These are phyloP conservation scores for Fusarium siculi DNA, from an alignment of 2,329 filamentous ascomycete genomes.

Conservation along the genomic window DNA sequence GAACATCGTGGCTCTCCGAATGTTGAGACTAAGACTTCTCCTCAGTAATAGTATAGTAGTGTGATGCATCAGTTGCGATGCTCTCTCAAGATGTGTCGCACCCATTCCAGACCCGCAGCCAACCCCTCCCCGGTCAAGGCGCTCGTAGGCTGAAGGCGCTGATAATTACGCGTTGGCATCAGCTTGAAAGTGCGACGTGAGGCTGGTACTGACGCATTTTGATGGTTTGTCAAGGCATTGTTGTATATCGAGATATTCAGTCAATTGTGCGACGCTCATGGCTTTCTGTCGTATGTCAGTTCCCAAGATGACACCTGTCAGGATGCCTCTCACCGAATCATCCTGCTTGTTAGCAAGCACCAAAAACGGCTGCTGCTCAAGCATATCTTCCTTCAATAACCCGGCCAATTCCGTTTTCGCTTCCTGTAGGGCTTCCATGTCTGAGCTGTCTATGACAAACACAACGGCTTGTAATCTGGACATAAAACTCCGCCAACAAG, in stretches of 20 bases:
- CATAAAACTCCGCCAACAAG: conserved; percentile 5
- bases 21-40: fast-evolving
- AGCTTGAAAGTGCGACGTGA: fast-evolving
- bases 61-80: fast-evolving
- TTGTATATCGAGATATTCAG: neutral
- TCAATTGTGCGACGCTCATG: neutral
- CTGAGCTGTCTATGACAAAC: conserved; percentile 2
- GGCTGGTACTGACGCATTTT: neutral
- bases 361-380: neutral
- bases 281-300: neutral
- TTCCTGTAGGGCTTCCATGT: neutral
- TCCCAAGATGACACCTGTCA: too few species aligned
- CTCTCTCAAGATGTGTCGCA: neutral
- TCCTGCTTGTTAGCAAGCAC: conserved; percentile 24
- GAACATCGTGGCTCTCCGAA: neutral
- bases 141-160: neutral
- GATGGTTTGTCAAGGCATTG: neutral
- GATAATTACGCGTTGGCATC: neutral
- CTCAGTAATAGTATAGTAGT: fast-evolving
- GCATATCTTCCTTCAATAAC: neutral
- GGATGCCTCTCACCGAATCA: neutral
- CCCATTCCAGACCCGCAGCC: neutral
- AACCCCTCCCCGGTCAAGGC: neutral
- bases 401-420: neutral
- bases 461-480: neutral